Conservation (phyloP, 2,329 filamentous ascomycete species). For the Chaetomium sp. region DNA sequence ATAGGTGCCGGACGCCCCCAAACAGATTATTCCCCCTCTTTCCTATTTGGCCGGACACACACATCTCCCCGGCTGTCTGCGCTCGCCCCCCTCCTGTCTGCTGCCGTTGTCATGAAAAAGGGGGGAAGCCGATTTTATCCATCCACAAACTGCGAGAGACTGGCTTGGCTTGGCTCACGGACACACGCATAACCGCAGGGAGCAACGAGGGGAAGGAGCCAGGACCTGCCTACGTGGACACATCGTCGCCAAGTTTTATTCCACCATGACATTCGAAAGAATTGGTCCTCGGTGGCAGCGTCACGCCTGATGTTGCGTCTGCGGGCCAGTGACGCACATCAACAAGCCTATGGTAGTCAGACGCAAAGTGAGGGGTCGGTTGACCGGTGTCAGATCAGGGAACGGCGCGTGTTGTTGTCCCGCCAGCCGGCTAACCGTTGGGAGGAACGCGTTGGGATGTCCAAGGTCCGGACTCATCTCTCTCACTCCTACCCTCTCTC, state of each 20-base stretch:
- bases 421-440: too few species aligned
- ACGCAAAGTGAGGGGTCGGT: background rate
- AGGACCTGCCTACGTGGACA: slow-evolving; percentile 7
- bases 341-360: background rate
- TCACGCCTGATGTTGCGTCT: slow-evolving; percentile 6
- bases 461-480: too few species aligned
- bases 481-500: too few species aligned
- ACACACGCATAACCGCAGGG: slow-evolving; percentile 2
- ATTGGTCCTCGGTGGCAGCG: slow-evolving; percentile 4
- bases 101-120: too few species aligned
- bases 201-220: background rate
- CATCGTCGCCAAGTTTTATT: background rate
- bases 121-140: background rate
- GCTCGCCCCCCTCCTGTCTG: background rate
- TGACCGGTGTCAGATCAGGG: background rate
- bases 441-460: too few species aligned
- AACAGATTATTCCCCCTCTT: background rate
- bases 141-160: background rate
- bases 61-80: background rate
- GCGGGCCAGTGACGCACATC: slow-evolving; percentile 1
- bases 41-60: slow-evolving; percentile 2
- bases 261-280: background rate
- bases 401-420: background rate
- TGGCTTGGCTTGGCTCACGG: slow-evolving; percentile 5
- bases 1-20: background rate